These are phyloP conservation scores for Cyclotella kingstonii DNA, from an alignment of 108 stramenopile genomes.

Conservation along the genomic window DNA sequence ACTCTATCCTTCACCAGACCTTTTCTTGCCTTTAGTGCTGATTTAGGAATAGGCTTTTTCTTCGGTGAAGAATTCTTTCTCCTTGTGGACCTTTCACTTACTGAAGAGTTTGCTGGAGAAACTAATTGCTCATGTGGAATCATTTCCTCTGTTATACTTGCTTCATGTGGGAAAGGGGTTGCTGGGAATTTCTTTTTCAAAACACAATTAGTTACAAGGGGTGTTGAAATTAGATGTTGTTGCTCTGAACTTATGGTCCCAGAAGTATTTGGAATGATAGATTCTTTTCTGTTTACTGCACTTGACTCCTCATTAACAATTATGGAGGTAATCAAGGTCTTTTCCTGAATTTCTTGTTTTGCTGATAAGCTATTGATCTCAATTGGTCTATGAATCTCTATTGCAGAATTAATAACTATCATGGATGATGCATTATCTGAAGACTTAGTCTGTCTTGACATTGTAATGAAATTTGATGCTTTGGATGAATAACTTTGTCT, in stretches of 20 bases:
- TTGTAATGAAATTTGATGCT: neutral
- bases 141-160: neutral
- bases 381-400: neutral
- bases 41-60: conserved; percentile 34
- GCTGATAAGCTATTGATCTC: neutral
- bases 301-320: no score
- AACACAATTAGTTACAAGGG: conserved; percentile 17
- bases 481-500: conserved; percentile 15
- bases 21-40: conserved; percentile 33
- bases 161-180: conserved; percentile 28
- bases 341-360: conserved; percentile 12
- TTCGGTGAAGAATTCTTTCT: conserved; percentile 19
- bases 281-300: neutral
- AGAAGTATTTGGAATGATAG: neutral
- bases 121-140: neutral
- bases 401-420: conserved; percentile 7
- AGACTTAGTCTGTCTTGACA: neutral
- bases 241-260: neutral
- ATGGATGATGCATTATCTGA: neutral
- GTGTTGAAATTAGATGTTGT: conserved; percentile 7
- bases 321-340: conserved; percentile 9
- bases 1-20: conserved; percentile 40
- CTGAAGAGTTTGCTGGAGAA: conserved; percentile 6
- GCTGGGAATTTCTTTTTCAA: conserved; percentile 23
- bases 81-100: neutral